Evolutionary conservation across 2,329 filamentous ascomycete species (phyloP), one percentile per base, ranked within the genome.

Genomic region (Diplocarpon rosae): DNA sequence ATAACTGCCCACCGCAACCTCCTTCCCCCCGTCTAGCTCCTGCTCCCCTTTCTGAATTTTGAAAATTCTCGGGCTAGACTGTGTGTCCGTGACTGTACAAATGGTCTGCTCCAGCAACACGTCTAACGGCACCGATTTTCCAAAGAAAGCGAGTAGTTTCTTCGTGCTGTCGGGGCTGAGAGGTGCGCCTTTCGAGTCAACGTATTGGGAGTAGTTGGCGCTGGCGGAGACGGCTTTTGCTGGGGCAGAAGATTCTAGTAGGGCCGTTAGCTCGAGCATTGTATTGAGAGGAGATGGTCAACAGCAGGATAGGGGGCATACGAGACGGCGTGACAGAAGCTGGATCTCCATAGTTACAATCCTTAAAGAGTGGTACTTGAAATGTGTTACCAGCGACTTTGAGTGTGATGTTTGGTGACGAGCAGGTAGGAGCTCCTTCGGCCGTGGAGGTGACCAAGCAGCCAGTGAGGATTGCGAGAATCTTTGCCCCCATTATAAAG

Each of bases 361-460:
- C 47, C 37, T 44, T 45, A 32, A 49, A 49, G 33, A 49, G 6
- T 32, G 47, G 47, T n/a, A 49, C 47, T 8, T 39, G 39, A 27
- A 49, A 45, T 29, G 7, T 38, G n/a, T n/a, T 30, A 10, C 24
- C 30, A 13, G 41, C 38, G 17, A 49, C 24, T 15, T 24, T 24
- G 20, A 24, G 4, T 24, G 20, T 24, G 20, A 24, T 24, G 7
- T 24, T 24, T 24, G 20, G 20, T 24, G 20, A 7, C 20, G 20
- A 24, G 20, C 20, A 24, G 20, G 20, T 3, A 7, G 20, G 3
- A 37, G 43, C 47, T 17, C 39, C 39, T 32, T 31, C 11, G 38
- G 30, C 10, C 2, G 30, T 34, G 1, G 30, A 34, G 7, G 12
- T 8, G 30, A 40, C 13, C 6, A 33, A 27, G 6, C 12, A 20